A percentile compares a stretch with the other conserved stretches of the same genome.
phyloP scores from a whole-genome alignment of 1,284 basidiomycete genomes.

The Pseudozyma sp. region DNA sequence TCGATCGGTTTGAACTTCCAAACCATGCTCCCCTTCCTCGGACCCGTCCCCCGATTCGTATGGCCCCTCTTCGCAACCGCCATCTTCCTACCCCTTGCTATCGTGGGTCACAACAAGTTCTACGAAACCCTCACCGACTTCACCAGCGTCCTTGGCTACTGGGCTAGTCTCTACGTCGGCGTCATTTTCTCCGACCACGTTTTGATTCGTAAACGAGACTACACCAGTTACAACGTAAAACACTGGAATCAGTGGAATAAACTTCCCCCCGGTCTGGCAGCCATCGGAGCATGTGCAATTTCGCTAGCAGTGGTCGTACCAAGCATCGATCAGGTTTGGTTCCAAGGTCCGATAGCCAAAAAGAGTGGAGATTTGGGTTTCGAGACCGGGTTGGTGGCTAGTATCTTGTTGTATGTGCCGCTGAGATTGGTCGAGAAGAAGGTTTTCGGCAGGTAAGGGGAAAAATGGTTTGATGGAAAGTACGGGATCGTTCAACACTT shows the following conservation, averaged over 20 bases:
- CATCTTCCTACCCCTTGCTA: constrained; percentile 76
- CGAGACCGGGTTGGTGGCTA: constrained; percentile 67
- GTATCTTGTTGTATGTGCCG: constrained; percentile 63
- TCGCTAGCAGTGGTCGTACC: constrained; percentile 65
- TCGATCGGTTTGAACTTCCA: constrained; percentile 60
- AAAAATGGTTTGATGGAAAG: neutral
- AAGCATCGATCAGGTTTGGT: constrained; percentile 66
- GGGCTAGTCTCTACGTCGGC: constrained; percentile 76
- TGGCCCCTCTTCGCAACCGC: constrained; percentile 85
- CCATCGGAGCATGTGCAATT: constrained; percentile 54
- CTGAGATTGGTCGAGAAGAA: constrained; percentile 63
- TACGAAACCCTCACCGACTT: constrained; percentile 74
- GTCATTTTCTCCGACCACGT: constrained; percentile 75
- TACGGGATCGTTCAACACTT: neutral
- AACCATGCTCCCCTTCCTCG: constrained; percentile 80
- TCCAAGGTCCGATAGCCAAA: constrained; percentile 63
- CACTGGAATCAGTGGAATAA: constrained; percentile 73
- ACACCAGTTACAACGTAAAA: constrained; percentile 73
- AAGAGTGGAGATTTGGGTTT: constrained; percentile 69
- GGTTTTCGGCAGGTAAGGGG: constrained; percentile 38
- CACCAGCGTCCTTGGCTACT: constrained; percentile 76
- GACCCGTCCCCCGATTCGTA: constrained; percentile 81
- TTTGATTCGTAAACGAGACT: constrained; percentile 73
- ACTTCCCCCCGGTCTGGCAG: constrained; percentile 75
- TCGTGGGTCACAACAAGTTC: constrained; percentile 77